Evolutionary conservation across 1,284 basidiomycete genomes (phyloP), one percentile per base, ranked within the genome.

Genomic region (Rhodotorula sp.): DNA sequence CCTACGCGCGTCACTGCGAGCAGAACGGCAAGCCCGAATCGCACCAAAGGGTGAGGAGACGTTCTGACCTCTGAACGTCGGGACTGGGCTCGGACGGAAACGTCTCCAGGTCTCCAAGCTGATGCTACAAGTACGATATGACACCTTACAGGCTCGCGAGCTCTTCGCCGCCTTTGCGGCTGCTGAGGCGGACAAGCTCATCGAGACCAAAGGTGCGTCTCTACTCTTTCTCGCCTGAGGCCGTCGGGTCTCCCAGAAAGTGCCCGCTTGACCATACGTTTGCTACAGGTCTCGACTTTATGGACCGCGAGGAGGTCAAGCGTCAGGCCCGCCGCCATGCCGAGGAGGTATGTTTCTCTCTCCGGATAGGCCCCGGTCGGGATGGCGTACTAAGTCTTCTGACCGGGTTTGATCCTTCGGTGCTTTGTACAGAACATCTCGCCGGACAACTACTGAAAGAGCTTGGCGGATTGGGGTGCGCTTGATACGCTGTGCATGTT

Each of bases 121-220:
- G 49, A 54, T 34, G 49, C 31, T n/a, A 31, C 16, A 34, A n/a
- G 15, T 39, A 8, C 10, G 21, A 10, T 26, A 34, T 21, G 15
- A 54, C 6, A 4, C 14, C 5, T 21, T 29, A 12, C 62, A 70
- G 68, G 62, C 62, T 34, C 59, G 82, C 71, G 81, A 83, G 78
- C 65, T 83, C 68, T 58, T 83, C 46, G 82, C 82, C 16, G 82
- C 81, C 16, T 79, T 82, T 62, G 81, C 81, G 18, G 80, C 73
- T 14, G 81, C 81, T 54, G 80, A 82, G 75, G 80, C 80, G 52
- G 82, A 82, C 79, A 79, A 79, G 78, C 78, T 82, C 60, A 76
- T 81, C 77, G 81, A 81, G 65, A 60, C 34, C 26, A 64, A 64
- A n/a, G 26, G 39, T 43, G 16, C 34, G 48, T n/a, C 34, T 8